Base-by-base conservation (phyloP, 108 stramenopile species). In the Cyclostephanos invisitatus region DNA sequence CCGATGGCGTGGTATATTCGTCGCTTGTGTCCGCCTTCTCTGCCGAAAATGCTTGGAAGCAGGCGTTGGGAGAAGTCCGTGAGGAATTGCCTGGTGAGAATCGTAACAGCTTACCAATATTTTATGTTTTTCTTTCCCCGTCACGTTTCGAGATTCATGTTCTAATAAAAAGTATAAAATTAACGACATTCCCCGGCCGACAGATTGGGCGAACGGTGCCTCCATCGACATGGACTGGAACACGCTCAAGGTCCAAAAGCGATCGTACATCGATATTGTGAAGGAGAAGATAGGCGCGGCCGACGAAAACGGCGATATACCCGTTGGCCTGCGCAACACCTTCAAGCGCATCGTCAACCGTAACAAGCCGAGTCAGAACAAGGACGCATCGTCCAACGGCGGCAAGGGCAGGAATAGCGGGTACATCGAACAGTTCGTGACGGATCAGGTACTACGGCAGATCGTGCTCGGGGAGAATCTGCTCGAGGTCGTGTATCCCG, bases 161-260 rank as follows among this genome's bases (percentile, higher is more conserved):
- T 32, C 36, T 68, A 24, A 59, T 62, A 18, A 50, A 9, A 42
- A 42, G 9, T 8, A 42, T 1, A 42, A 42, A 21, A 59, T 72
- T 1, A 15, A 14, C 14, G 12, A 14, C 14, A 40, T 7, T 40
- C 40, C 40, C 11, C 7, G 40, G 40, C 27, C 64, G 35, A 21
- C 62, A 78, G 89, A 87, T 57, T 93, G 92, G 92, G 89, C 92
- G n/a, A 91, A 88, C 55, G 89, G 89, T 62, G 86, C 92, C 11
- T 84, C 88, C 28, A 81, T 91, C 17, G 92, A 93, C 58, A 87
- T 93, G 89, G 89, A 93, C 61, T 93, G 92, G 92, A 93, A 91
- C 64, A 89, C 77, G 47, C 84, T 93, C 20, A 87, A 88, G 53
- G 40, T 61, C 7, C 51, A 64, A 21, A 91, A 88, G 59, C 84